These are phyloP conservation scores for Colletotrichum eremochloae DNA, from an alignment of 2,329 filamentous ascomycete species.

Conservation along the genomic window DNA sequence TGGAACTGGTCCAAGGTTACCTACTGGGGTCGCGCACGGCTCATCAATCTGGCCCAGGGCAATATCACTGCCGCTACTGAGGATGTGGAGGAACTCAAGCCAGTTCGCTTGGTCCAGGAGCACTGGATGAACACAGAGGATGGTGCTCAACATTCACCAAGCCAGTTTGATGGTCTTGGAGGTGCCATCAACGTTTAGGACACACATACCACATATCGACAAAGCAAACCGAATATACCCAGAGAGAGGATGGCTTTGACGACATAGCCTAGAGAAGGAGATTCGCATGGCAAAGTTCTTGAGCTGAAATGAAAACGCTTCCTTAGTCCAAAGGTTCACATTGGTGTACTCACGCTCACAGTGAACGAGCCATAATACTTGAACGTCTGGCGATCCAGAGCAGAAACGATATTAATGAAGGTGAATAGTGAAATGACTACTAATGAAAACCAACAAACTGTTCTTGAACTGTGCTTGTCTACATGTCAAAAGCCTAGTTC, in stretches of 20 bases:
- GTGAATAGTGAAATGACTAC: neutral
- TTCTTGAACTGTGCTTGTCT: neutral
- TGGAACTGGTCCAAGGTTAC: constrained; percentile 28
- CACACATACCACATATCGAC: neutral
- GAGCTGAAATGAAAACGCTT: neutral
- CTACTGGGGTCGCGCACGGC: constrained; percentile 33
- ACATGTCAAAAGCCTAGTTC: neutral
- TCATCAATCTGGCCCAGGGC: constrained; percentile 1
- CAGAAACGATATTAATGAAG: neutral
- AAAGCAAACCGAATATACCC: neutral
- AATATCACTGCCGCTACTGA: neutral
- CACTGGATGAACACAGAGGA: constrained; percentile 7
- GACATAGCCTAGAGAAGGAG: neutral
- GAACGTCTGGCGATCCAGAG: neutral
- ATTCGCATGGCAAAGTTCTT: neutral
- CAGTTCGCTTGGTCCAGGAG: constrained; percentile 21
- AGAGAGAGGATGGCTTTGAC: neutral
- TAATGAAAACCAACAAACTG: neutral
- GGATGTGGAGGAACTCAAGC: constrained; percentile 20
- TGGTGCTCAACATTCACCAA: neutral
- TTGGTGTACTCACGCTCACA: neutral
- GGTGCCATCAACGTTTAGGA: neutral
- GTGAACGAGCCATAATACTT: neutral
- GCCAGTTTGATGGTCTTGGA: neutral
- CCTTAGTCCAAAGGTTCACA: too few species aligned